A percentile compares a stretch with the other conserved stretches of the same genome.
Conservation (phyloP, 371 early-diverging fungal genomes). For the Mortierella sp. region DNA sequence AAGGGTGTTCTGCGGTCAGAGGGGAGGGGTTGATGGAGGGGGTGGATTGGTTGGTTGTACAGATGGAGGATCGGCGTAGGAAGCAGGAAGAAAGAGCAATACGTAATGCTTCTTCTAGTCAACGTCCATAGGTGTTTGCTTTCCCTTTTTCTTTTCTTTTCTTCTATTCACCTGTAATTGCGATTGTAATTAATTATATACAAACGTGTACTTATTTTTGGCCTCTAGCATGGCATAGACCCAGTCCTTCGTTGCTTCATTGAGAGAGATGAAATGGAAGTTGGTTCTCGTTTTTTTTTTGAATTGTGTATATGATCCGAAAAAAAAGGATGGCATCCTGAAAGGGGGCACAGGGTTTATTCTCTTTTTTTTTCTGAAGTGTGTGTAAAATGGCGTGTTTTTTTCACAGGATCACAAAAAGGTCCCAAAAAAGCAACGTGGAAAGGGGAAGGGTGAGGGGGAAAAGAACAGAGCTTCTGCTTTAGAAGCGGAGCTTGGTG, state of each 20-base stretch:
- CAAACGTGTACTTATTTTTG: too few relatives aligned
- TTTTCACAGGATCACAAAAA: background rate
- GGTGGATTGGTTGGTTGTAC: background rate
- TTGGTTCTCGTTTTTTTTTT: background rate
- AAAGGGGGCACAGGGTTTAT: background rate
- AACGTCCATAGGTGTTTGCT: background rate
- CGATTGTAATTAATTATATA: too few relatives aligned
- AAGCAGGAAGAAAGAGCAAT: background rate
- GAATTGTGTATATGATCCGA: background rate
- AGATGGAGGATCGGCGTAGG: background rate
- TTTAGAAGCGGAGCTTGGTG: constrained; percentile 98
- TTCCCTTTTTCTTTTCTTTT: background rate
- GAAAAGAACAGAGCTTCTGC: constrained; percentile 9
- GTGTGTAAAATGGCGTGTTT: background rate
- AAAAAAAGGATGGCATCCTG: constrained; percentile 11
- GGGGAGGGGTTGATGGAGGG: background rate
- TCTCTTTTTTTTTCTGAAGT: constrained; percentile 13
- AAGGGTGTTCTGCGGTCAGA: background rate
- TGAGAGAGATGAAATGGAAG: background rate
- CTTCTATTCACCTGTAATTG: too few relatives aligned
- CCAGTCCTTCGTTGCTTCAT: background rate
- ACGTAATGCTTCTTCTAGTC: too few relatives aligned
- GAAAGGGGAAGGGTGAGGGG: background rate
- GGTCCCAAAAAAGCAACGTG: constrained; percentile 6
- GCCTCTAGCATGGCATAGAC: background rate